Percentiles rank a stretch among this genome's conserved stretches.
phyloP scores from a whole-genome alignment of 2,329 filamentous ascomycete genomes.

The Penicillium frequentans region DNA sequence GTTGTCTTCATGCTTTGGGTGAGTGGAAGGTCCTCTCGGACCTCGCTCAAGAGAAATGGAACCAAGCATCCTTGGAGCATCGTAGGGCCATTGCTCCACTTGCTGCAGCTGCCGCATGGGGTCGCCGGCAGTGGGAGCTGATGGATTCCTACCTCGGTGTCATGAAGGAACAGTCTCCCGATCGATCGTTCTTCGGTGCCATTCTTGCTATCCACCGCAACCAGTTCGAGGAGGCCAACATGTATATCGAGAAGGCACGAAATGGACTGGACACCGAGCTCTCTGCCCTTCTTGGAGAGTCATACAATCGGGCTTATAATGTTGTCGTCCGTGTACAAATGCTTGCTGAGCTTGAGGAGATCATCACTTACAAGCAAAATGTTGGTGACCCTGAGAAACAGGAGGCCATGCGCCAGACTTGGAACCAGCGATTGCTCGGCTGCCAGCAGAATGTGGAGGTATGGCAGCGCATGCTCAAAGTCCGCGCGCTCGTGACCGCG shows the following conservation, averaged over 20 bases:
- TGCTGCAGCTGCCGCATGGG: conserved; percentile 95
- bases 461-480: conserved; percentile 97
- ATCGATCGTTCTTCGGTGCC: conserved; percentile 95
- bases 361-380: conserved; percentile 96
- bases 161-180: conserved; percentile 90
- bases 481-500: conserved; percentile 86
- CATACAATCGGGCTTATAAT: conserved; percentile 94
- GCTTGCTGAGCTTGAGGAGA: conserved; percentile 96
- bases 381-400: conserved; percentile 77
- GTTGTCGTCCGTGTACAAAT: conserved; percentile 99
- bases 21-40: conserved; percentile 94
- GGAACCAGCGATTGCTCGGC: conserved; percentile 91
- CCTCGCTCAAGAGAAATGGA: conserved; percentile 90
- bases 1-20: conserved; percentile 91
- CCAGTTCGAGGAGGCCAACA: conserved; percentile 87
- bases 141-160: conserved; percentile 97
- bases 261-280: conserved; percentile 95
- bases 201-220: conserved; percentile 94
- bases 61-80: conserved; percentile 81
- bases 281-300: conserved; percentile 94
- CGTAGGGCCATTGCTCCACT: conserved; percentile 89
- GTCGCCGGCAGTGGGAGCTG: conserved; percentile 91
- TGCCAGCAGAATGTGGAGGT: conserved; percentile 97
- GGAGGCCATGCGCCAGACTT: conserved; percentile 86
- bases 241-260: conserved; percentile 85